A percentile compares a stretch with the other conserved stretches of the same genome.
phyloP scores from a whole-genome alignment of 305 asterid genomes.

The Salvia sclarea region DNA sequence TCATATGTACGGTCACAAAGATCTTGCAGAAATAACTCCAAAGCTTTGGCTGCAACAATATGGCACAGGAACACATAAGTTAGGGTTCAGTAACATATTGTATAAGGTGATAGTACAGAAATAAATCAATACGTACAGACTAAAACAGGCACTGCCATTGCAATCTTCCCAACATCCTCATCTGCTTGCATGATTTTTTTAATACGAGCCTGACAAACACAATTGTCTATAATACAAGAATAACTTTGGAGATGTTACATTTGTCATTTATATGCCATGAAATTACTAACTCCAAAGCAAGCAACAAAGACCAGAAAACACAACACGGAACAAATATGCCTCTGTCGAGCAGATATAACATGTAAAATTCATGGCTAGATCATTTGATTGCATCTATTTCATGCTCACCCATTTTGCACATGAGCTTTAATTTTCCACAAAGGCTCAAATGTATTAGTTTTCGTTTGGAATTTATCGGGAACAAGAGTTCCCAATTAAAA shows the following conservation, averaged over 20 bases:
- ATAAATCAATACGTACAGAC: slow-evolving; percentile 60
- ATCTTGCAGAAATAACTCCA: slow-evolving; percentile 98
- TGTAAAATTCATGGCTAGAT: not conserved
- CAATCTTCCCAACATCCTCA: slow-evolving; percentile 96
- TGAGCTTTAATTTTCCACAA: too few species aligned
- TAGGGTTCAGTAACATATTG: slow-evolving; percentile 6
- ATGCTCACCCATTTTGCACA: not conserved
- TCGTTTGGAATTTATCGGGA: too few species aligned
- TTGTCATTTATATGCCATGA: not conserved
- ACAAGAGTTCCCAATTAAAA: too few species aligned
- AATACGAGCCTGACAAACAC: slow-evolving; percentile 70
- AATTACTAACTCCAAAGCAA: slow-evolving; percentile 9
- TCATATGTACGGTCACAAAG: slow-evolving; percentile 97
- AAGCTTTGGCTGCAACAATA: slow-evolving; percentile 75
- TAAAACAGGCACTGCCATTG: slow-evolving; percentile 92
- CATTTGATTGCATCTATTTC: not conserved
- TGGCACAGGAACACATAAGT: slow-evolving; percentile 20
- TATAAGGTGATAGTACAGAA: slow-evolving; percentile 33
- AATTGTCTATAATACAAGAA: slow-evolving; percentile 27
- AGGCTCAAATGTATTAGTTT: too few species aligned
- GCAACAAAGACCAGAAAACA: slow-evolving; percentile 3
- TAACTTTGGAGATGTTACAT: slow-evolving; percentile 14
- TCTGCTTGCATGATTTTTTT: slow-evolving; percentile 96
- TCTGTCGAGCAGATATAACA: not conserved
- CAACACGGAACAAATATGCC: not conserved